Evolutionary conservation across 2,329 filamentous ascomycete species (phyloP), one percentile per base, ranked within the genome.

Genomic region (Fusarium mundagurra): DNA sequence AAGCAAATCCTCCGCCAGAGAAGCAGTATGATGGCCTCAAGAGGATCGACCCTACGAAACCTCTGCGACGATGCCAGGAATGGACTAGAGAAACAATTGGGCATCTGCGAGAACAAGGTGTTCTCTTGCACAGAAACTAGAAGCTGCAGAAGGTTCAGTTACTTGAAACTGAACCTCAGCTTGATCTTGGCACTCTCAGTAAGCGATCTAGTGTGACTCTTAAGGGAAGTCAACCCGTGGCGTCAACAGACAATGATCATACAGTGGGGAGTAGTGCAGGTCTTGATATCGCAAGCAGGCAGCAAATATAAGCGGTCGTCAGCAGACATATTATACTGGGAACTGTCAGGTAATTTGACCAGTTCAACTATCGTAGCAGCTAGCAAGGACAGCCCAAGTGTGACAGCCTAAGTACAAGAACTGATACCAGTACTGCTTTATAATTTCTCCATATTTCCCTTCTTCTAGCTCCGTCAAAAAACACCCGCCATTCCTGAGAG

Each of bases 311-410:
- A 11, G 24, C 8, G 2, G 44, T 16, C 12, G 9, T 47, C 16
- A 18, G 18, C 1, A 16, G 11, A 22, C 14, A 2, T 27, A 20
- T 5, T 29, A 2, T 4, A 16, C 27, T 13, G 18, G n/a, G 5
- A 4, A 29, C 5, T 2, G 0, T 29, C 2, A 27, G 18, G 44
- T 20, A 4, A 10, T 1, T 5, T 20, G 8, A 16, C 4, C 1
- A 16, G 44, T 2, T 5, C 5, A 14, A 20, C 13, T 3, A 11
- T 3, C 7, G 0, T 3, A 29, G 5, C 3, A 29, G 5, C 18
- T 22, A 20, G 18, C 4, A 47, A 22, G 12, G 20, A 10, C 5
- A 47, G 5, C 0, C 8, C 2, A 29, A 47, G 8, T 47, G 2
- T 11, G 13, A 3, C 13, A 24, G 7, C 5, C 14, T 47, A 22